These are phyloP conservation scores for Racocetra persica DNA, from an alignment of 371 early-diverging fungal genomes.

Conservation along the genomic window DNA sequence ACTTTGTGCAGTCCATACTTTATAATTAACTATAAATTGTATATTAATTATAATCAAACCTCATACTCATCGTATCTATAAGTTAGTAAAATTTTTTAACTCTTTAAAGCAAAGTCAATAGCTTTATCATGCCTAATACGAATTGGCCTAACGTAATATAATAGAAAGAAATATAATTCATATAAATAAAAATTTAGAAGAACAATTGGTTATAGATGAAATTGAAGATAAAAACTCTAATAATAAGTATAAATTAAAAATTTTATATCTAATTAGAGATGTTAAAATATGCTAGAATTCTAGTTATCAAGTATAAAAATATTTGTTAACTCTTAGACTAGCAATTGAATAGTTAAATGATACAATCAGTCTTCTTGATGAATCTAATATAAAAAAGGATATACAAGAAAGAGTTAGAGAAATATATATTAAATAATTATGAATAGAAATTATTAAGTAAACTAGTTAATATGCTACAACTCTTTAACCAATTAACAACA, in stretches of 20 bases:
- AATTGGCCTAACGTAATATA: neutral
- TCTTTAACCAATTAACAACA: neutral
- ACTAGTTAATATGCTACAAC: neutral
- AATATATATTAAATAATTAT: neutral
- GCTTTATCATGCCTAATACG: neutral
- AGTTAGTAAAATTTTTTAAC: slow-evolving; percentile 14
- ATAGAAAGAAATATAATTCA: neutral
- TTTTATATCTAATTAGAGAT: neutral
- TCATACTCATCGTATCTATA: neutral
- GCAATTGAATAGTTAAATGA: neutral
- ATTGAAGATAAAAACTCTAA: neutral
- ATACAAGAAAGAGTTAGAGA: neutral
- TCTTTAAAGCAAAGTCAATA: neutral
- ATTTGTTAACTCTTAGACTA: neutral
- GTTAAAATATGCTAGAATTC: neutral
- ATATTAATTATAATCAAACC: neutral
- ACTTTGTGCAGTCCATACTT: neutral
- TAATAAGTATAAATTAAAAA: neutral
- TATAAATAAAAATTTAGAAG: neutral
- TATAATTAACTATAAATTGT: neutral
- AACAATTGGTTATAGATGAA: neutral
- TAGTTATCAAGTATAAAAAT: neutral
- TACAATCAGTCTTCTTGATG: neutral
- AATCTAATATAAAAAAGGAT: neutral
- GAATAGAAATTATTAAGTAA: neutral